phyloP scores from a whole-genome alignment of 768 basidiomycete species.

The Solioccasus polychromus region DNA sequence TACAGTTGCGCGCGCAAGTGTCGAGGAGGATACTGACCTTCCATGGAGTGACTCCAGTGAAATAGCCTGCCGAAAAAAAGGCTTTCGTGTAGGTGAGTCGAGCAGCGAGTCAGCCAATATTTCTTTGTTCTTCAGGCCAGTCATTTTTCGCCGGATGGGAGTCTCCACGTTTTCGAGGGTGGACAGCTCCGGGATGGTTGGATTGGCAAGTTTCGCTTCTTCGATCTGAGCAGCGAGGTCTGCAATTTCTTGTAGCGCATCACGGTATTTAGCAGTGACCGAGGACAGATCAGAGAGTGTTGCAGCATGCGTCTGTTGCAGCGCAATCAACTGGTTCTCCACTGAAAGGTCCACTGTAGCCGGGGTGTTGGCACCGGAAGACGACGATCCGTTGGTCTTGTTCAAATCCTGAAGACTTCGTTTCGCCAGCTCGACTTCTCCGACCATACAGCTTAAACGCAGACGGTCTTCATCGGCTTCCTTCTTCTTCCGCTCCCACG shows the following conservation, averaged over 20 bases:
- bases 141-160: conserved; percentile 51
- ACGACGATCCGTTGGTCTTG: conserved; percentile 29
- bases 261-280: conserved; percentile 79
- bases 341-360: conserved; percentile 38
- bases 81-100: conserved; percentile 56
- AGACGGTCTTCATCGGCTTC: conserved; percentile 63
- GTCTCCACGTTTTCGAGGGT: conserved; percentile 42
- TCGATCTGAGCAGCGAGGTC: conserved; percentile 89
- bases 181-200: conserved; percentile 41
- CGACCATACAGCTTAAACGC: conserved; percentile 65
- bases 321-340: conserved; percentile 61
- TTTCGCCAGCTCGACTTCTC: conserved; percentile 68
- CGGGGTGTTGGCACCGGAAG: conserved; percentile 30
- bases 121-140: conserved; percentile 49
- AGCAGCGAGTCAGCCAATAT: conserved; percentile 40
- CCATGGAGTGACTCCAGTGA: conserved; percentile 85
- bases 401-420: conserved; percentile 54
- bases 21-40: conserved; percentile 52
- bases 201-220: conserved; percentile 71
- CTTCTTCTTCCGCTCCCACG: conserved; percentile 72
- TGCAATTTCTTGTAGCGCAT: conserved; percentile 89
- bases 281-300: conserved; percentile 77
- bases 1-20: neutral
- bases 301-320: conserved; percentile 81
- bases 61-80: conserved; percentile 87